These are phyloP conservation scores for Syncephalastrum monosporum DNA, from an alignment of 371 early-diverging fungal genomes.

Conservation along the genomic window DNA sequence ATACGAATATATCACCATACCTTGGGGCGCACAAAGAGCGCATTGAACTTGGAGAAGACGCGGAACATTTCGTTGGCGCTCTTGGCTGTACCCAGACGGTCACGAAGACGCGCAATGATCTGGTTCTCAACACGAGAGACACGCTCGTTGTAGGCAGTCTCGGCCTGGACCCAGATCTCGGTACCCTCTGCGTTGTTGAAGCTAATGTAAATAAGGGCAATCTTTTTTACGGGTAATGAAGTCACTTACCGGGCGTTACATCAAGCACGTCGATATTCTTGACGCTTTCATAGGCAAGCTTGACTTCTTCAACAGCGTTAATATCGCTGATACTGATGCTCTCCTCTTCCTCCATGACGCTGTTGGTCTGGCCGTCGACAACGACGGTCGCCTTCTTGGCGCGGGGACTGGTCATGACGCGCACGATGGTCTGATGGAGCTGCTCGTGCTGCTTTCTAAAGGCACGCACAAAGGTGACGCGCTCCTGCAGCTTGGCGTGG, in stretches of 20 bases:
- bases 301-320: slow-evolving; percentile 88
- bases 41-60: slow-evolving; percentile 98
- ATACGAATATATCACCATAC: slow-evolving; percentile 11
- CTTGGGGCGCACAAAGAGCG: slow-evolving; percentile 97
- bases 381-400: slow-evolving; percentile 54
- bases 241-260: slow-evolving; percentile 65
- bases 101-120: slow-evolving; percentile 92
- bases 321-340: slow-evolving; percentile 65
- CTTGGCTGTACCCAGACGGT: slow-evolving; percentile 91
- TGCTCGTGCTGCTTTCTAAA: slow-evolving; percentile 97
- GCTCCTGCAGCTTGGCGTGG: slow-evolving; percentile 93
- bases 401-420: slow-evolving; percentile 82
- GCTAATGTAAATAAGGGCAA: slow-evolving; percentile 3
- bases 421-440: slow-evolving; percentile 89
- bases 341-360: slow-evolving; percentile 56
- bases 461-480: slow-evolving; percentile 82
- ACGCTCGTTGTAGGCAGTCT: slow-evolving; percentile 91
- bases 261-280: slow-evolving; percentile 95
- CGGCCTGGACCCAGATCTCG: slow-evolving; percentile 90
- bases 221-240: neutral
- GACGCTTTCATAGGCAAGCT: slow-evolving; percentile 89
- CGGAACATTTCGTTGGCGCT: slow-evolving; percentile 99
- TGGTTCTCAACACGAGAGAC: slow-evolving; percentile 96
- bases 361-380: slow-evolving; percentile 50
- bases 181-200: slow-evolving; percentile 75